A percentile compares a stretch with the other conserved stretches of the same genome.
Evolutionary conservation across 2,329 filamentous ascomycete genomes (phyloP).

Genomic region (Aspergillus felis): DNA sequence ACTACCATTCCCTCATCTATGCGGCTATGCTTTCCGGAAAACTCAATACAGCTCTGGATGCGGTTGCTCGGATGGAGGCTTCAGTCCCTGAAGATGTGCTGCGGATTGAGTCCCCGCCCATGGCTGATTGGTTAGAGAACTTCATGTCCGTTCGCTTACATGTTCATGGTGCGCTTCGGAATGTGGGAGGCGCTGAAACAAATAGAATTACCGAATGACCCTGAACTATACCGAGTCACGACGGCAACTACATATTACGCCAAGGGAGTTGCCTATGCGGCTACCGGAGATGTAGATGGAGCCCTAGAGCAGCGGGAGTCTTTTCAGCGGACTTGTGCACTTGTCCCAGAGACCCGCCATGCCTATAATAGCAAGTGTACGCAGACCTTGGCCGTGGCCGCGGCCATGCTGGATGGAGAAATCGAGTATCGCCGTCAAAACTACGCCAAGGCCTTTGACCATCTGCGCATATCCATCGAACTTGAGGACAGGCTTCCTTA

Average conservation of each 20-base stretch:
- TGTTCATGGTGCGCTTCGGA: conserved; percentile 68
- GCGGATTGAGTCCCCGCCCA: conserved; percentile 62
- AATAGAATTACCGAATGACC: conserved; percentile 54
- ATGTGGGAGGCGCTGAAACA: conserved; percentile 63
- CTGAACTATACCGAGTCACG: conserved; percentile 61
- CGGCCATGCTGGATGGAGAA: conserved; percentile 66
- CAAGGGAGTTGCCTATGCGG: conserved; percentile 62
- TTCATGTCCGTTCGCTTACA: conserved; percentile 65
- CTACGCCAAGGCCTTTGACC: conserved; percentile 54
- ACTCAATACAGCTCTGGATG: conserved; percentile 58
- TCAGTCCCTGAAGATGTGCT: conserved; percentile 62
- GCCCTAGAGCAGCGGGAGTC: conserved; percentile 49
- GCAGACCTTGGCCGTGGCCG: conserved; percentile 61
- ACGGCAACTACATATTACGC: conserved; percentile 65
- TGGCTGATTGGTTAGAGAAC: conserved; percentile 74
- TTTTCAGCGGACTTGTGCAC: conserved; percentile 50
- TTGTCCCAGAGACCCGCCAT: conserved; percentile 57
- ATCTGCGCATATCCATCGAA: conserved; percentile 53
- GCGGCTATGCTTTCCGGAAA: conserved; percentile 71
- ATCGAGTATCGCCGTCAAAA: conserved; percentile 62
- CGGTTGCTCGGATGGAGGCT: conserved; percentile 54
- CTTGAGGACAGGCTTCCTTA: conserved; percentile 62
- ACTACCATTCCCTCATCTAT: conserved; percentile 68
- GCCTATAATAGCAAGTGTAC: conserved; percentile 64
- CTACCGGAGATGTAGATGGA: conserved; percentile 49